A percentile compares a stretch with the other conserved stretches of the same genome.
phyloP scores from a whole-genome alignment of 495 filamentous ascomycete species.

The Penicillium arizonense region DNA sequence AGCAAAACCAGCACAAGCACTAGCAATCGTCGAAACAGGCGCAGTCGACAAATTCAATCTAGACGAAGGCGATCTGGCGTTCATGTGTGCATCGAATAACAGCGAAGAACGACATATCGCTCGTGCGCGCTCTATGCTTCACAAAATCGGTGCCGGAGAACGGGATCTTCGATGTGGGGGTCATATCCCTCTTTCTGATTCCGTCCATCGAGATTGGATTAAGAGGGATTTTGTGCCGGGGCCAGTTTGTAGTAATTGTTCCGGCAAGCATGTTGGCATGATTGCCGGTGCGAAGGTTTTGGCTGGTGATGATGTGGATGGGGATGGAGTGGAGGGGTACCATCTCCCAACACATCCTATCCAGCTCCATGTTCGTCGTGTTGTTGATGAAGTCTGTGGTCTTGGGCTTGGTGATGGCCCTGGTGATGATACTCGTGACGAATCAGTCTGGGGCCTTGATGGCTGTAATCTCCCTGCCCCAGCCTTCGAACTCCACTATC shows the following conservation, averaged over 20 bases:
- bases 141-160: slow-evolving; percentile 22
- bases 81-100: slow-evolving; percentile 47
- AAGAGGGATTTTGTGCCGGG: slow-evolving; percentile 34
- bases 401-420: neutral
- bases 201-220: slow-evolving; percentile 34
- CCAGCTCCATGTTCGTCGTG: slow-evolving; percentile 26
- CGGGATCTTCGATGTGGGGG: slow-evolving; percentile 36
- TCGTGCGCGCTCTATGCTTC: slow-evolving; percentile 32
- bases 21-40: slow-evolving; percentile 34
- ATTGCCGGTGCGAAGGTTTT: slow-evolving; percentile 34
- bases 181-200: slow-evolving; percentile 29
- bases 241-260: slow-evolving; percentile 36
- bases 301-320: slow-evolving; percentile 15
- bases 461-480: slow-evolving; percentile 41
- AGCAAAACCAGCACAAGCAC: slow-evolving; percentile 41
- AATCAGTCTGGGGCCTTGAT: slow-evolving; percentile 33
- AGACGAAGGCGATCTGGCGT: slow-evolving; percentile 36
- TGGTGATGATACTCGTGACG: neutral
- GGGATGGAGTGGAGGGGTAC: slow-evolving; percentile 15
- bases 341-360: slow-evolving; percentile 28
- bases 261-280: slow-evolving; percentile 43
- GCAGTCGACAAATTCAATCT: slow-evolving; percentile 29
- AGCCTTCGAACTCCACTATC: slow-evolving; percentile 23
- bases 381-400: slow-evolving; percentile 27
- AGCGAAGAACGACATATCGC: slow-evolving; percentile 38